Percentiles rank a stretch among this genome's conserved stretches.
Conservation (phyloP, 2,329 filamentous ascomycete species). For the Nothopassalora personata region DNA sequence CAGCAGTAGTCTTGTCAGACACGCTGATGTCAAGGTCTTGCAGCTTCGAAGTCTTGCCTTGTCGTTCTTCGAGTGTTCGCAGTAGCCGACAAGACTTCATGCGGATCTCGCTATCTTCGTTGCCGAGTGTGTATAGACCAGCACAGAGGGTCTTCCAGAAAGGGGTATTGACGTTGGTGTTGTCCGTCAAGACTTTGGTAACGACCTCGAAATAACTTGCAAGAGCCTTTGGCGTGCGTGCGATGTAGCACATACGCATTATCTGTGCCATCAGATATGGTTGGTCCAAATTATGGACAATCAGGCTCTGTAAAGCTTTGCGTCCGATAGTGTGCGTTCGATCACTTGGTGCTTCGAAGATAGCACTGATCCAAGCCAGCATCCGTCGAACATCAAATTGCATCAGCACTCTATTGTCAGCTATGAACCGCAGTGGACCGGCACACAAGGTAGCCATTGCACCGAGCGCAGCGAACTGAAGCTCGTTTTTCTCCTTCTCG, state of each 20-base stretch:
- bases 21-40: slow-evolving; percentile 98
- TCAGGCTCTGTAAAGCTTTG: slow-evolving; percentile 80
- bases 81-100: slow-evolving; percentile 81
- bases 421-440: slow-evolving; percentile 76
- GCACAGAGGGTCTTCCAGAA: slow-evolving; percentile 90
- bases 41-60: slow-evolving; percentile 80
- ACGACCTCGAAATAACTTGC: slow-evolving; percentile 96
- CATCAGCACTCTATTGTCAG: slow-evolving; percentile 78
- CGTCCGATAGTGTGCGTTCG: slow-evolving; percentile 86
- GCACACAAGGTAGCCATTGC: slow-evolving; percentile 91
- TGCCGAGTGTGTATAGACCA: slow-evolving; percentile 86
- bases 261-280: slow-evolving; percentile 82
- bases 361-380: slow-evolving; percentile 90
- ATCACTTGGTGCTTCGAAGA: slow-evolving; percentile 88
- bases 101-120: slow-evolving; percentile 80
- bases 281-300: slow-evolving; percentile 84
- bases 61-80: slow-evolving; percentile 68
- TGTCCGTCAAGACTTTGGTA: slow-evolving; percentile 74
- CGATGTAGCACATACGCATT: slow-evolving; percentile 83
- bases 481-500: slow-evolving; percentile 93
- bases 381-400: slow-evolving; percentile 91
- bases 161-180: slow-evolving; percentile 73
- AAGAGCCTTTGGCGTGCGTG: slow-evolving; percentile 67
- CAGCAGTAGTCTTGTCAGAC: slow-evolving; percentile 94
- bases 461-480: slow-evolving; percentile 83